Base-by-base conservation (phyloP, 1,284 basidiomycete genomes). In the Anthracocystis setariae region DNA sequence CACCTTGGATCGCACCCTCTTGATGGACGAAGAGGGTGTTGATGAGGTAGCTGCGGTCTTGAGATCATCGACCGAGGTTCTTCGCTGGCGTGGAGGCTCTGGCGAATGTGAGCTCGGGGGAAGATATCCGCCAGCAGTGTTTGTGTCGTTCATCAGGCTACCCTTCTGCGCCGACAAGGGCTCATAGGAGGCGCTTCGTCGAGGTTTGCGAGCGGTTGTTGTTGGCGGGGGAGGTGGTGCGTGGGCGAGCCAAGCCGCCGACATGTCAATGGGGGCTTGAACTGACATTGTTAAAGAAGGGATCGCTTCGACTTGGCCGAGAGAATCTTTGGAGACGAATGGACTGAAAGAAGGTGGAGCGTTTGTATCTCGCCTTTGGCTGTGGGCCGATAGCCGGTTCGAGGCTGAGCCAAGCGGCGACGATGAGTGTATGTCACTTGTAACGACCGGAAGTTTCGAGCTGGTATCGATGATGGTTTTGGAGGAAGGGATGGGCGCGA, bases 41-140 rank as follows among this genome's bases (percentile, higher is more conserved):
- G 62, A 48, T 1, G 69, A 55, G 13, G 59, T 15, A 24, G 55
- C 47, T 10, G 51, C 46, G 13, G 62, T 49, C 49, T 56, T 57
- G 37, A 62, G 57, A 20, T 60, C 53, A 37, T 51, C 39, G 27
- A 57, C 52, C 10, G 66, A 65, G 2, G 55, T 62, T 17, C 55
- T 56, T 15, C 50, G 52, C 9, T 65, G 48, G 17, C 53, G 55
- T 15, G 54, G 35, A 8, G 74, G 74, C 40, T 70, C 74, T 8
- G 76, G 76, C 33, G 71, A 69, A 49, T 73, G 70, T 12, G 72
- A 73, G 53, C 74, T 74, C 3, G 66, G 53, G 10, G 76, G 76
- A 23, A 78, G 60, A 15, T 69, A 65, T 40, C 70, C 76, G 23
- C 76, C 76, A 20, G 42, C 55, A 0, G 75, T 67, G 18, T 57